Base-by-base conservation (phyloP, 2,329 filamentous ascomycete genomes). In the Cladorrhinum sp. region DNA sequence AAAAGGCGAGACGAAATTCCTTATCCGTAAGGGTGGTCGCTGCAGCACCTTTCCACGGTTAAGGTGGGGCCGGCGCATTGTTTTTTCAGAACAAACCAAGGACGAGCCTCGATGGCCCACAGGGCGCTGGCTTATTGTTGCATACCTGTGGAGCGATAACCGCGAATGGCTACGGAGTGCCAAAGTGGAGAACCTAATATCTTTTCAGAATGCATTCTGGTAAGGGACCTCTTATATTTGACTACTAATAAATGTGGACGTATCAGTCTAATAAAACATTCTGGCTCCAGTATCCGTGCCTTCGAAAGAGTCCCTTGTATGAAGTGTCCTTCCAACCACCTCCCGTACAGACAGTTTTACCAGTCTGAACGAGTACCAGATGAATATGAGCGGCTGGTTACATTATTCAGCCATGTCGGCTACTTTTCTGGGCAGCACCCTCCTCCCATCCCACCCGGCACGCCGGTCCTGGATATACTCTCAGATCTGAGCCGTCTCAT, bases 121-220 rank as follows among this genome's bases (percentile, higher is more conserved):
- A 23, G 58, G 52, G 20, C 58, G 52, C 58, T 60, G 52, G 58
- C 58, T 60, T 60, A 49, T 60, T 56, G 58, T 60, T 56, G 58
- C 21, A 14, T 60, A 60, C 52, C 23, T 60, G 50, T 60, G 58
- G 58, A 60, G 58, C 58, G 58, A 54, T 21, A 61, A 20, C 42
- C 53, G 53, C 24, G 54, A 57, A 48, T 61, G 59, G 59, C 21
- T 46, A 46, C 42, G 54, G 54, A 57, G 48, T 61, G 48, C 28
- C 18, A 57, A 57, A 18, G 53, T 61, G 26, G 59, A 53, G 30
- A 61, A 49, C 46, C 42, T 61, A 28, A 12, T 51, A 42, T 57
- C 59, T 52, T 51, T 53, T 61, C 9, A 46, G 42, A 61, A 57
- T 57, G 26, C 54, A 46, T 36, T 61, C 51, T 61, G 54, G 59